These are phyloP conservation scores for Candida peoriensis DNA, from an alignment of 805 yeast species.

Conservation along the genomic window DNA sequence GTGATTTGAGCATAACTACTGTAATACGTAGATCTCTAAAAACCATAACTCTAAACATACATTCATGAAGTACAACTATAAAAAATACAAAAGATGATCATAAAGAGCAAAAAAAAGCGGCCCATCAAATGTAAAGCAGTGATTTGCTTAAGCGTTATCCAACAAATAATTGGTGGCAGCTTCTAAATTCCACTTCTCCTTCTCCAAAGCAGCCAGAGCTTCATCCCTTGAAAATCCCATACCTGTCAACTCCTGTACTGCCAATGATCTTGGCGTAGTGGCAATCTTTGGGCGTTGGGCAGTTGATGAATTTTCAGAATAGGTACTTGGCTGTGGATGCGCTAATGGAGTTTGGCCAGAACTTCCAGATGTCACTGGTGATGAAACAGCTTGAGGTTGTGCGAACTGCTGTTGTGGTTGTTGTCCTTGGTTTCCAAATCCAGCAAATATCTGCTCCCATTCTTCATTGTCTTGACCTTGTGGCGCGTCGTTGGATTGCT, in stretches of 20 bases:
- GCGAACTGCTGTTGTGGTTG: conserved; percentile 13
- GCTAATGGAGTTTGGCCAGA: conserved; percentile 6
- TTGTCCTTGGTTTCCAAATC: conserved; percentile 58
- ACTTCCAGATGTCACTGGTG: conserved; percentile 6
- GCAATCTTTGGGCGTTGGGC: conserved; percentile 29
- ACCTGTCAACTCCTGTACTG: conserved; percentile 73
- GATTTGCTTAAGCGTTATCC: conserved; percentile 54
- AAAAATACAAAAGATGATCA: no score
- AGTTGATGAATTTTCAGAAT: conserved; percentile 1
- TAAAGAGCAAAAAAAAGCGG: no score
- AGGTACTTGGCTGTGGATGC: conserved; percentile 6
- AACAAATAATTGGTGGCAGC: conserved; percentile 83
- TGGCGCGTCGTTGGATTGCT: conserved; percentile 5
- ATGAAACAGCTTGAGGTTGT: conserved; percentile 6
- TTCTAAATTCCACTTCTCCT: conserved; percentile 69
- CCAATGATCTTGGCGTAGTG: conserved; percentile 44
- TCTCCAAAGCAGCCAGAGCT: conserved; percentile 63
- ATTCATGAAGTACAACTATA: not conserved
- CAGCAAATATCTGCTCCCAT: conserved; percentile 93
- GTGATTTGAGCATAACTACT: no score
- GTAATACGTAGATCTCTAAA: no score
- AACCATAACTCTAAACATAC: no score
- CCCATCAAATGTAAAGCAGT: no score
- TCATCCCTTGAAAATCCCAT: conserved; percentile 80
- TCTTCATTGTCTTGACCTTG: conserved; percentile 48